phyloP scores from a whole-genome alignment of 176 grass and related monocot genomes.

The Thalia dealbata region DNA sequence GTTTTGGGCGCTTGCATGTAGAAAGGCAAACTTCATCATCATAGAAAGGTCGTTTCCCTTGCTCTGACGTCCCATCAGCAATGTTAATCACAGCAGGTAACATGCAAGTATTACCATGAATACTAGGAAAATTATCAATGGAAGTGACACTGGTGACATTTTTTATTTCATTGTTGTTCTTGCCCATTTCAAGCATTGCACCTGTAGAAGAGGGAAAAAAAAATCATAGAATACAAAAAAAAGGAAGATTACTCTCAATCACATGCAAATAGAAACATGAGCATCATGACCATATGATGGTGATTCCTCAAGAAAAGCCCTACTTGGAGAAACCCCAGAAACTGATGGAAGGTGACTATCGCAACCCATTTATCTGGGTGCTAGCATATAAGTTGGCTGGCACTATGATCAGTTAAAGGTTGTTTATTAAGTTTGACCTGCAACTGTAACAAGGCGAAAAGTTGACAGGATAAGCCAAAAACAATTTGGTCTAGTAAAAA shows the following conservation, averaged over 20 bases:
- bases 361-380: neutral
- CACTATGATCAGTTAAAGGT: neutral
- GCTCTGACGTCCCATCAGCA: constrained; percentile 20
- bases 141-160: neutral
- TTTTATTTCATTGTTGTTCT: neutral
- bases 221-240: neutral
- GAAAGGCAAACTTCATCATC: constrained; percentile 39
- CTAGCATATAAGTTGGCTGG: neutral
- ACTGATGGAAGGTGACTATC: neutral
- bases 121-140: constrained; percentile 6
- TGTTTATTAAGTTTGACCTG: neutral
- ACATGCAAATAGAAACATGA: neutral
- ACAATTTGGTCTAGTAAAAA: too few species aligned
- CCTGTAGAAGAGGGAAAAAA: neutral
- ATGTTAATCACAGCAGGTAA: constrained; percentile 7
- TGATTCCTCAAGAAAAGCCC: neutral
- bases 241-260: neutral
- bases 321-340: neutral
- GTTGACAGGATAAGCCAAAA: too few species aligned
- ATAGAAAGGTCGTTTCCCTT: constrained; percentile 33
- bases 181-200: neutral
- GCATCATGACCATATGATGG: neutral
- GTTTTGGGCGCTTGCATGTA: constrained; percentile 51
- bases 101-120: constrained; percentile 11
- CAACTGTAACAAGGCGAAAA: neutral